phyloP scores from a whole-genome alignment of 2,329 filamentous ascomycete genomes.

The Cryphonectria naterciae region DNA sequence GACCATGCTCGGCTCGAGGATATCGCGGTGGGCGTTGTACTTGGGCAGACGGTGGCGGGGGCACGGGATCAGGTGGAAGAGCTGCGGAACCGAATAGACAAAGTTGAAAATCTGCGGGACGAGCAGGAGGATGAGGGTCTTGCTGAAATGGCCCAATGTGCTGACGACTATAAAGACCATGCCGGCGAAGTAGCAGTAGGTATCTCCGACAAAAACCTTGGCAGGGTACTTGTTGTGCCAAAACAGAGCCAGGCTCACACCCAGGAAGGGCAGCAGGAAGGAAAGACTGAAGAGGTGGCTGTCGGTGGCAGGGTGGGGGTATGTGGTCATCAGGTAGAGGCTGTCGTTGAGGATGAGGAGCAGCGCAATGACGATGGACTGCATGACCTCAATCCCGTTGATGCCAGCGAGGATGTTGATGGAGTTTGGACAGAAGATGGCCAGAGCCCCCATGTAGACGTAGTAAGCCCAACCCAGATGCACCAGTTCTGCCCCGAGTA shows the following conservation, averaged over 20 bases:
- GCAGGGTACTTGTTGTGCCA: conserved; percentile 96
- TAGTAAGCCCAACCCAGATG: conserved; percentile 88
- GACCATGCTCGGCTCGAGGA: conserved; percentile 85
- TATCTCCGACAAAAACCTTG: conserved; percentile 94
- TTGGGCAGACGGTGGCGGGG: conserved; percentile 88
- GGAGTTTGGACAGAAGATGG: conserved; percentile 97
- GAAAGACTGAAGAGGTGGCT: conserved; percentile 96
- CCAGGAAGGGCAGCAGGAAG: conserved; percentile 90
- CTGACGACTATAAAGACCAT: conserved; percentile 99
- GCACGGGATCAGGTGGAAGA: conserved; percentile 89
- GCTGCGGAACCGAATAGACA: conserved; percentile 86
- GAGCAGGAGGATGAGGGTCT: conserved; percentile 88
- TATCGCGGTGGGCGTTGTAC: conserved; percentile 82
- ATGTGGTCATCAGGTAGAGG: conserved; percentile 81
- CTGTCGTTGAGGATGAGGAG: conserved; percentile 85
- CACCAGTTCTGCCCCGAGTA: conserved; percentile 76
- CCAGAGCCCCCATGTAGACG: conserved; percentile 91
- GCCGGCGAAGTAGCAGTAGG: conserved; percentile 98
- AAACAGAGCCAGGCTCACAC: conserved; percentile 84
- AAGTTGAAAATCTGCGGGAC: conserved; percentile 97
- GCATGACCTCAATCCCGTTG: conserved; percentile 95
- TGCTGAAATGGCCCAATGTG: conserved; percentile 96
- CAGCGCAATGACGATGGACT: conserved; percentile 87
- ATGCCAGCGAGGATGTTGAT: conserved; percentile 99
- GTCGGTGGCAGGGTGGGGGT: conserved; percentile 92